These are phyloP conservation scores for Yarrowia phangngaensis DNA, from an alignment of 805 yeast species.

Conservation along the genomic window DNA sequence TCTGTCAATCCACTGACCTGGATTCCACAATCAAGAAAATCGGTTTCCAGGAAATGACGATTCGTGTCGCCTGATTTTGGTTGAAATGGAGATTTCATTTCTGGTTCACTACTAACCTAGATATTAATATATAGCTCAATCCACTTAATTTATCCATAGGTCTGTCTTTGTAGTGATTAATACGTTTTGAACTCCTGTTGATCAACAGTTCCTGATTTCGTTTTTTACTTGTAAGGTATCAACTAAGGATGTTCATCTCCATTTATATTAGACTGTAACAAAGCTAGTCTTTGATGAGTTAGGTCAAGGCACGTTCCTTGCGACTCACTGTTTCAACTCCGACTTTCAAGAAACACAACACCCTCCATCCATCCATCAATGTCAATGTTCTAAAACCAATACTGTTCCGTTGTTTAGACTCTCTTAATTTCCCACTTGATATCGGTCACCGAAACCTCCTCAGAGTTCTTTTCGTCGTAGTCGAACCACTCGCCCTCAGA, in stretches of 20 bases:
- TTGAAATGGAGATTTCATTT: not conserved
- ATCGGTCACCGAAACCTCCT: slow-evolving; percentile 78
- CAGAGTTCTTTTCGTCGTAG: slow-evolving; percentile 78
- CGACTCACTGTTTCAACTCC: slow-evolving; percentile 14
- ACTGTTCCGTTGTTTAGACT: slow-evolving; percentile 28
- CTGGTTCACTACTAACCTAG: no score
- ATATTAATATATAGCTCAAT: no score
- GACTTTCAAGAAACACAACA: slow-evolving; percentile 18
- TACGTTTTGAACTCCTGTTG: no score
- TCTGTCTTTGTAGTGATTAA: no score
- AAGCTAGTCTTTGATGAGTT: no score
- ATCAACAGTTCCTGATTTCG: no score
- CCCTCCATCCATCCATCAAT: slow-evolving; percentile 8
- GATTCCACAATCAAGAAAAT: slow-evolving; percentile 25
- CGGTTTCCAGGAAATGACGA: slow-evolving; percentile 25
- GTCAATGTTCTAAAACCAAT: slow-evolving; percentile 6
- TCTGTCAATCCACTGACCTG: slow-evolving; percentile 38
- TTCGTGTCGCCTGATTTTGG: slow-evolving; percentile 27
- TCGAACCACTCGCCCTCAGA: slow-evolving; percentile 90
- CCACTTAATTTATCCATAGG: no score
- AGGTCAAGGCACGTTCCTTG: no score
- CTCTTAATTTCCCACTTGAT: slow-evolving; percentile 59
- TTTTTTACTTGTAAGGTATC: no score
- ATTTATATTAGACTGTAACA: no score
- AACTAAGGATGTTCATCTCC: no score